Evolutionary conservation across 164 flowering plant genomes (phyloP).

Genomic region (Annona squamosa): DNA sequence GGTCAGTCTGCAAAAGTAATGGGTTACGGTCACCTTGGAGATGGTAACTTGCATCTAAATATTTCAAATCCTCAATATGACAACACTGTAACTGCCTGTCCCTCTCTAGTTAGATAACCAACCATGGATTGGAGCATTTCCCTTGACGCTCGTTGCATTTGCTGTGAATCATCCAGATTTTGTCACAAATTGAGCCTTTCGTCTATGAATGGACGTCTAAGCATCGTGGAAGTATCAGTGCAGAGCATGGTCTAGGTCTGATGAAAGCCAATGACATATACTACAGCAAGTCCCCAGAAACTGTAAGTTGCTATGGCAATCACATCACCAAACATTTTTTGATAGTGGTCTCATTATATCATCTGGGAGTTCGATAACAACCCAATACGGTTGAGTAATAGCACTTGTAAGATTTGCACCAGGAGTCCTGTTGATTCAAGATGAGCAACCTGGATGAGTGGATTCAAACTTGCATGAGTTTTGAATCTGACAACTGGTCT

Average conservation of each 20-base stretch:
- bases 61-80: conserved; percentile 67
- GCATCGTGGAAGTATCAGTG: conserved; percentile 90
- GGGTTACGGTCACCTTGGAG: conserved; percentile 97
- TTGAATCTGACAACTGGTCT: too few species aligned
- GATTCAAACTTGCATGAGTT: too few species aligned
- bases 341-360: neutral
- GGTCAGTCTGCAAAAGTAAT: conserved; percentile 70
- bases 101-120: neutral
- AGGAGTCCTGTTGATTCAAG: too few species aligned
- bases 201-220: conserved; percentile 96
- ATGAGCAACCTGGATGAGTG: too few species aligned
- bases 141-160: neutral
- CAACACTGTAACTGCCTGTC: conserved; percentile 48
- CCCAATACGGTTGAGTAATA: too few species aligned
- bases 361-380: too few species aligned
- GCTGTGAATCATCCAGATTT: conserved; percentile 41
- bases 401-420: too few species aligned
- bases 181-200: conserved; percentile 81
- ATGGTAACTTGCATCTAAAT: conserved; percentile 91
- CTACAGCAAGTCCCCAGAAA: conserved; percentile 81
- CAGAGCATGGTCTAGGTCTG: conserved; percentile 92
- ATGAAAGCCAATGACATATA: conserved; percentile 91
- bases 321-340: neutral
- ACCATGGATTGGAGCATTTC: neutral
- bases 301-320: conserved; percentile 34